Evolutionary conservation across 148 eudicot genomes (phyloP).

Genomic region (Pouteria glomerata): DNA sequence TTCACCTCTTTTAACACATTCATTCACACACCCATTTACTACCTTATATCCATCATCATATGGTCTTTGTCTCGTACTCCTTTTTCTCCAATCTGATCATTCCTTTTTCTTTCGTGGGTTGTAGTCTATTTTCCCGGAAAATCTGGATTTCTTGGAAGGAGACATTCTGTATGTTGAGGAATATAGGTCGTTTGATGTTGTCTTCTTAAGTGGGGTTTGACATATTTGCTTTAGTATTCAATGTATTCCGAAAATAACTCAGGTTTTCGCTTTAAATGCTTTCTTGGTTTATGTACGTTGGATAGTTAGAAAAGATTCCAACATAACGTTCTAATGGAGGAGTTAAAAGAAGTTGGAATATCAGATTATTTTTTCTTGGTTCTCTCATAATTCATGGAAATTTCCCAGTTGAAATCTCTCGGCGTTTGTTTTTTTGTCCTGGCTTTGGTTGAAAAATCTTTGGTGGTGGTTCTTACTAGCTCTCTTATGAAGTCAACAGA

Average conservation of each 20-base stretch:
- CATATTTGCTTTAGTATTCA: neutral
- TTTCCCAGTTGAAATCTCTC: neutral
- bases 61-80: too few species aligned
- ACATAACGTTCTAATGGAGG: neutral
- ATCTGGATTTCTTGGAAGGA: too few species aligned
- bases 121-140: neutral
- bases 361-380: slow-evolving; percentile 1
- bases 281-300: neutral
- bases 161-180: too few species aligned
- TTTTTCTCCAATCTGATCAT: too few species aligned
- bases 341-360: neutral
- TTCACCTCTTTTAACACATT: too few species aligned
- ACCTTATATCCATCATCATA: too few species aligned
- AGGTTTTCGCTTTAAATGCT: neutral
- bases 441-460: too few species aligned
- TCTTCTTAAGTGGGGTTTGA: slow-evolving; percentile 7
- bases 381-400: neutral
- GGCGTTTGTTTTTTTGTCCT: too few species aligned
- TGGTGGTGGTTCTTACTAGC: neutral
- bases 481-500: neutral
- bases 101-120: too few species aligned
- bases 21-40: too few species aligned
- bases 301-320: neutral
- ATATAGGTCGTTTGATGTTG: neutral
- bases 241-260: neutral